Evolutionary conservation across 2,329 filamentous ascomycete genomes (phyloP), one percentile per base, ranked within the genome.

Genomic region (Pestalotiopsis sp.): DNA sequence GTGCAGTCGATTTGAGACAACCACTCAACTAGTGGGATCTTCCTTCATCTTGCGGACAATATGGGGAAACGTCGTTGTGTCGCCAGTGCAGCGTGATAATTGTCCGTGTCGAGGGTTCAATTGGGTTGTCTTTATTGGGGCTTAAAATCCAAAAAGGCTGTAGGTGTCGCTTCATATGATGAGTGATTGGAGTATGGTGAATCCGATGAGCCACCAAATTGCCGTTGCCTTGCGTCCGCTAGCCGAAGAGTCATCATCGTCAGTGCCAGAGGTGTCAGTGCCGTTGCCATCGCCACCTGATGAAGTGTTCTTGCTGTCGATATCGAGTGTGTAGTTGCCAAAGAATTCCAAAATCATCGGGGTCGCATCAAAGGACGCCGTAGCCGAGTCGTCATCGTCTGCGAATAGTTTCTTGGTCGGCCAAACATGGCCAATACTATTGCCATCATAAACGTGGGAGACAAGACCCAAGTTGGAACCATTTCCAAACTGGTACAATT

Each of bases 341-440:
- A 67, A 67, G 17, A 67, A 67, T 23, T 63, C 66, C 59, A 67
- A 52, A 38, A 67, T 67, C 39, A 49, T 49, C 23, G 58, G 61
- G 31, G 58, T 67, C 20, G 66, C 66, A 63, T 67, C 61, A 20
- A 67, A 67, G 4, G 66, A 67, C 20, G 59, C 59, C 41, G 49
- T 52, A 38, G 25, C 36, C 60, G 25, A 38, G 38, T 59, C 66
- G 38, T 6, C 23, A 17, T 61, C 31, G 17, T 63, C 58, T 49
- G 58, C 23, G 58, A 49, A 45, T 14, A 20, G 25, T 4, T 62
- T 36, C 9, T 38, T 67, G 13, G 66, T 59, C 23, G 66, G 66
- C 66, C 66, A 67, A 12, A 38, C 66, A 17, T 67, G 66, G 4
- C 36, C 58, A 36, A 69, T 66, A 14, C 67, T 45, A 27, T 41